Conservation (phyloP, 805 yeast species). For the Teunomyces aglyptinius region DNA sequence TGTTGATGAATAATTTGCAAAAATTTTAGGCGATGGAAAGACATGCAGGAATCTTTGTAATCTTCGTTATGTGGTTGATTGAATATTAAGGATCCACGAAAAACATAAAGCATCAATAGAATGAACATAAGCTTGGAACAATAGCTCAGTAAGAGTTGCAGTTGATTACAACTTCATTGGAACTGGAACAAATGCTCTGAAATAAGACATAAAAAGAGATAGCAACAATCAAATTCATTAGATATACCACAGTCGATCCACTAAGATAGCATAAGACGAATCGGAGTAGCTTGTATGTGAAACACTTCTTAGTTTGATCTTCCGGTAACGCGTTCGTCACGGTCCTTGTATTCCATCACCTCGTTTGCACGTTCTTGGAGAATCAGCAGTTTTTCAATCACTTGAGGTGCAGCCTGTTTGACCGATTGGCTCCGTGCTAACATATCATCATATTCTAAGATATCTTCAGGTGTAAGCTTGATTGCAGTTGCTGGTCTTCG, state of each 20-base stretch:
- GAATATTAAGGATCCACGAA: background rate
- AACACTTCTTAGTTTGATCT: background rate
- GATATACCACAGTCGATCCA: too few species aligned
- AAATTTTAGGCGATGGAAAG: conserved; percentile 3
- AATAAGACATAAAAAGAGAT: too few species aligned
- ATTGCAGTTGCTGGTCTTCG: conserved; percentile 72
- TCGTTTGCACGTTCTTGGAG: conserved; percentile 5
- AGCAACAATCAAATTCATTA: too few species aligned
- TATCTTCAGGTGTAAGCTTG: conserved; percentile 66
- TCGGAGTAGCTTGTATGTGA: too few species aligned
- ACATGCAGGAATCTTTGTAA: conserved; percentile 2
- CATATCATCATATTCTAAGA: conserved; percentile 47
- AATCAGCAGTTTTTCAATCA: background rate
- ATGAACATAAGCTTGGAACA: background rate
- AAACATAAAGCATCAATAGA: background rate
- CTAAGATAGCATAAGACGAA: background rate
- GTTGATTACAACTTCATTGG: too few species aligned
- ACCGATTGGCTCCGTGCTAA: conserved; percentile 6
- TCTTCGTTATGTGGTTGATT: background rate
- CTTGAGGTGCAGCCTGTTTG: background rate
- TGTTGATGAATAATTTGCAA: background rate
- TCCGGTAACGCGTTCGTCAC: conserved; percentile 1
- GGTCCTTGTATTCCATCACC: background rate
- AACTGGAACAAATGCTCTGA: background rate
- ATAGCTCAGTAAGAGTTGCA: too few species aligned